Base-by-base conservation (phyloP, 768 basidiomycete genomes). In the Agaricus sinodeliciosus region DNA sequence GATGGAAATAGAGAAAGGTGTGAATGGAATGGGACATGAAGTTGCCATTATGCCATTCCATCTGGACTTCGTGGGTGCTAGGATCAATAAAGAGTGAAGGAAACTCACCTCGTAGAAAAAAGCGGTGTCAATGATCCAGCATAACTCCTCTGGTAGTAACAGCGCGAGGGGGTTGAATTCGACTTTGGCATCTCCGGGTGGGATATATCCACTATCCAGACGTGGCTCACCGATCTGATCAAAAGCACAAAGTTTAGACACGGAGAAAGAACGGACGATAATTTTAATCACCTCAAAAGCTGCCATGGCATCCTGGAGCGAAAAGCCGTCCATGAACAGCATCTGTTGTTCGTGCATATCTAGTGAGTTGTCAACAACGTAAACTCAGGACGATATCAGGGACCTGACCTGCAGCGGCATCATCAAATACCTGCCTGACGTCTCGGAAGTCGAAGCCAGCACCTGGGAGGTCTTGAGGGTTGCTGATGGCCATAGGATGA, bases 221-320 rank as follows among this genome's bases (percentile, higher is more conserved):
- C 90, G 82, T 19, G 90, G 86, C 66, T 95, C 91, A 18, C 92
- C 88, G 47, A 94, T 90, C 93, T 94, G 67, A 37, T 55, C 42
- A 43, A 57, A 56, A 56, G 58, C 47, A 44, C 57, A 36, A 50
- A 44, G 8, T 8, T 31, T 40, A 52, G 53, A 26, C 44, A 18
- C 40, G 28, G 9, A 41, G 43, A 43, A 35, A 26, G 9, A 27
- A 16, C 15, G 45, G 19, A 13, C 40, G 34, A 11, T 18, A 11
- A 11, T n/a, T 39, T 12, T 25, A 48, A 52, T 39, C 63, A 88
- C 90, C 79, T 94, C 88, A 50, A 96, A 82, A 12, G 91, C 89
- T 59, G 87, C 88, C 93, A 97, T 95, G n/a, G 91, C 85, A 56
- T 97, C 94, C 56, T 85, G 78, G 43, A 95, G 72, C 15, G 81